Evolutionary conservation across 768 basidiomycete genomes (phyloP).

Genomic region (Hericium coralloides): DNA sequence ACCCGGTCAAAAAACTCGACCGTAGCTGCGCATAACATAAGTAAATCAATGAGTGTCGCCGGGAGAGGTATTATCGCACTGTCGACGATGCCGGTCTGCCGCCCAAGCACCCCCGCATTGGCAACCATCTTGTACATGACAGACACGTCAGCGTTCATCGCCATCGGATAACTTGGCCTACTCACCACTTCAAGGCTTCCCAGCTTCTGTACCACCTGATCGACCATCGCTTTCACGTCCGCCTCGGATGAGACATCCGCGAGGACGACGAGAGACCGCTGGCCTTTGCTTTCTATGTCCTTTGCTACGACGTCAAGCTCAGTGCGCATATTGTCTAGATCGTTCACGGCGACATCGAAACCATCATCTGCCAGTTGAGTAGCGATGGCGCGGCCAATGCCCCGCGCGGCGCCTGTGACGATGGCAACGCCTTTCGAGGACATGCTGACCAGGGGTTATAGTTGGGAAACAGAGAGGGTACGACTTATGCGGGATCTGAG

Average conservation of each 20-base stretch:
- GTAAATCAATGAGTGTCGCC: neutral
- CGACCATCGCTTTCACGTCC: neutral
- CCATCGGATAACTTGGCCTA: neutral
- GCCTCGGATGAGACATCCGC: neutral
- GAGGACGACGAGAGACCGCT: neutral
- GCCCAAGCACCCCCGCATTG: neutral
- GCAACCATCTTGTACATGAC: neutral
- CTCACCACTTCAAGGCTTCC: neutral
- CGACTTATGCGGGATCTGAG: neutral
- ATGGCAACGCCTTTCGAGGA: constrained; percentile 22
- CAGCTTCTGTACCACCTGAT: neutral
- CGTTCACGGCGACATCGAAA: constrained; percentile 38
- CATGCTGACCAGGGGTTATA: neutral
- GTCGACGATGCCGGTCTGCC: too few species aligned
- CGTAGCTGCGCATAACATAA: constrained; percentile 3
- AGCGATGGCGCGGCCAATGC: constrained; percentile 42
- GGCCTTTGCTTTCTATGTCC: neutral
- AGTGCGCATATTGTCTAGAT: constrained; percentile 7
- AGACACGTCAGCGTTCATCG: neutral
- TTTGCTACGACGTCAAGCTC: neutral
- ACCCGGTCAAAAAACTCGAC: constrained; percentile 15
- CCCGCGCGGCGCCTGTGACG: constrained; percentile 36
- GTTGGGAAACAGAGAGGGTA: neutral
- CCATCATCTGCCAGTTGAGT: constrained; percentile 38
- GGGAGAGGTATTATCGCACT: too few species aligned